Percentiles rank a stretch among this genome's conserved stretches.
Conservation (phyloP, 805 yeast genomes). For the Wickerhamomyces pijperi region DNA sequence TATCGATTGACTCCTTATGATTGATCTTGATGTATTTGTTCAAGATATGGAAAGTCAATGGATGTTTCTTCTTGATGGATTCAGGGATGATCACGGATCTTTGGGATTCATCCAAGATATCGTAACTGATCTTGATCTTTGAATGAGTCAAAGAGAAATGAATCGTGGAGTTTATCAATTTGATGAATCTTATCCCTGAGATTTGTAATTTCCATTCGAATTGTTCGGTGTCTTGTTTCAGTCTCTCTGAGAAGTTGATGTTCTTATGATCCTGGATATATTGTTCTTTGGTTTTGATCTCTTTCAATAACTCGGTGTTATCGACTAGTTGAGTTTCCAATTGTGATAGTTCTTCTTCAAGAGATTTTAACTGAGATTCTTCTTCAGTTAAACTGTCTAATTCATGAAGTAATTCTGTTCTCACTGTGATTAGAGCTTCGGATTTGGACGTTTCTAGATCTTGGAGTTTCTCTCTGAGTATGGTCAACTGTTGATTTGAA, state of each 20-base stretch:
- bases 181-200: slow-evolving; percentile 7
- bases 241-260: slow-evolving; percentile 12
- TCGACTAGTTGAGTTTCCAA: slow-evolving; percentile 6
- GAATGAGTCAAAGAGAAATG: slow-evolving; percentile 3
- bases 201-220: slow-evolving; percentile 7
- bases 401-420: slow-evolving; percentile 7
- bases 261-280: slow-evolving; percentile 9
- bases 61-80: background rate
- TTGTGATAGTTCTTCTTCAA: slow-evolving; percentile 6
- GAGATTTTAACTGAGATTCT: background rate
- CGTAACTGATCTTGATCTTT: slow-evolving; percentile 4
- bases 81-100: slow-evolving; percentile 4
- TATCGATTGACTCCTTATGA: background rate
- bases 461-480: slow-evolving; percentile 1
- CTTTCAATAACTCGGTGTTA: slow-evolving; percentile 10
- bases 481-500: background rate
- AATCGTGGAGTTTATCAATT: slow-evolving; percentile 6
- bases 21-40: background rate
- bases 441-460: slow-evolving; percentile 4
- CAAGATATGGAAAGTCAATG: background rate
- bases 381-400: slow-evolving; percentile 2
- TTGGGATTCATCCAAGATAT: slow-evolving; percentile 3
- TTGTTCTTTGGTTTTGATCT: slow-evolving; percentile 6
- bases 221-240: slow-evolving; percentile 3
- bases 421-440: slow-evolving; percentile 4